Percentiles rank a stretch among this genome's conserved stretches.
phyloP scores from a whole-genome alignment of 805 yeast genomes.

The Spathaspora girioi region DNA sequence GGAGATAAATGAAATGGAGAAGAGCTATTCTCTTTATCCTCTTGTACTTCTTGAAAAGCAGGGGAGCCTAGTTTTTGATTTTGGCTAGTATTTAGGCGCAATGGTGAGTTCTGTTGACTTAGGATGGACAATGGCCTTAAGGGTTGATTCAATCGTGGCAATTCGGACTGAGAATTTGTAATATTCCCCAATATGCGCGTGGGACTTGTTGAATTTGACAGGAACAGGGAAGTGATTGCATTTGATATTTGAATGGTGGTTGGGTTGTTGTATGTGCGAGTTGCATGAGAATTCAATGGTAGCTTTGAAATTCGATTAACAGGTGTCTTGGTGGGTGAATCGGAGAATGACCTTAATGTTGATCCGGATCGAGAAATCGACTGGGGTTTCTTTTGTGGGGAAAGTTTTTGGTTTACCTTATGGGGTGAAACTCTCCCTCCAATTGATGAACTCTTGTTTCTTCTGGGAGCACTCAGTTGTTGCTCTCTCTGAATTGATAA shows the following conservation, averaged over 20 bases:
- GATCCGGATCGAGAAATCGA: background rate
- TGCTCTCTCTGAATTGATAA: constrained; percentile 27
- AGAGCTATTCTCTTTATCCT: constrained; percentile 8
- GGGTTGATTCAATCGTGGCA: constrained; percentile 13
- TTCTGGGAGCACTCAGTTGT: background rate
- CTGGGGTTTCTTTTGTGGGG: constrained; percentile 9
- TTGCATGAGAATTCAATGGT: background rate
- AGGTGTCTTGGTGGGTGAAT: constrained; percentile 8
- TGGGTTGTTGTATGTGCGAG: constrained; percentile 8
- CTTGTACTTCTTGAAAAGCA: background rate
- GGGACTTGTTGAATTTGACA: background rate
- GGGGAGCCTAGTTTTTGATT: background rate
- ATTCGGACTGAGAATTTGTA: constrained; percentile 4
- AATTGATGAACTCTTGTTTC: background rate
- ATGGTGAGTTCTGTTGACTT: background rate
- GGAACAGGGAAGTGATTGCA: constrained; percentile 10
- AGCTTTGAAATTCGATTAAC: constrained; percentile 7
- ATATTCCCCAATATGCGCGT: constrained; percentile 1
- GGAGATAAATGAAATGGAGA: constrained; percentile 12
- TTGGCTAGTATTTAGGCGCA: background rate
- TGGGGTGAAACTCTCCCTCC: background rate
- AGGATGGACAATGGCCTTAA: background rate
- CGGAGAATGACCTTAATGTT: constrained; percentile 1
- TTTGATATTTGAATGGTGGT: constrained; percentile 10
- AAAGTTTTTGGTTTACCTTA: background rate